Conservation (phyloP, 176 grass and related monocot genomes). For the Bolboschoenus planiculmis region DNA sequence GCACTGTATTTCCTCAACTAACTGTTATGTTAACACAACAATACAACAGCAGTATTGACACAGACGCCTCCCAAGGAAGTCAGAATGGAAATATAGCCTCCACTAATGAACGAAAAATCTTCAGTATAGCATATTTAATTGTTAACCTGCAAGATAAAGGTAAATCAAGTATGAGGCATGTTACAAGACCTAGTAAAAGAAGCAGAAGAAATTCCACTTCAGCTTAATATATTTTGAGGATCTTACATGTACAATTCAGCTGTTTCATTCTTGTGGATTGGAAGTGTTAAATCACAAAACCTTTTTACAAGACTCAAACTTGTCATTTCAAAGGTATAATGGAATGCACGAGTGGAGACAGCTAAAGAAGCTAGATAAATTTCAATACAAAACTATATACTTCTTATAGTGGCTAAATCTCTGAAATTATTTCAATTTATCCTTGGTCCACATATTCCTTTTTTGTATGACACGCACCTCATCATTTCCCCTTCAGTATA, state of each 20-base stretch:
- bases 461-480: background rate
- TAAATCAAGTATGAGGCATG: background rate
- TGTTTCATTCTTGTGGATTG: background rate
- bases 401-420: background rate
- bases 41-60: background rate
- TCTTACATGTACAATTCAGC: background rate
- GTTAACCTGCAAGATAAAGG: conserved; percentile 39
- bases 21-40: conserved; percentile 7
- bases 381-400: background rate
- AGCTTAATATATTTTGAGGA: background rate
- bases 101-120: background rate
- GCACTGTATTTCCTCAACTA: background rate
- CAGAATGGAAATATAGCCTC: conserved; percentile 6
- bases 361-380: background rate
- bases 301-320: background rate
- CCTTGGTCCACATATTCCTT: background rate
- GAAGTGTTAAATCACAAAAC: background rate
- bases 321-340: background rate
- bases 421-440: background rate
- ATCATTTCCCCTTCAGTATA: background rate
- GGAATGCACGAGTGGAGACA: background rate
- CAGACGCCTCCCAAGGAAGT: background rate
- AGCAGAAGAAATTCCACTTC: background rate
- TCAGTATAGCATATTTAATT: conserved; percentile 21
- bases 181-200: background rate